phyloP scores from a whole-genome alignment of 2,329 filamentous ascomycete species.

The Xylariaceae sp. region DNA sequence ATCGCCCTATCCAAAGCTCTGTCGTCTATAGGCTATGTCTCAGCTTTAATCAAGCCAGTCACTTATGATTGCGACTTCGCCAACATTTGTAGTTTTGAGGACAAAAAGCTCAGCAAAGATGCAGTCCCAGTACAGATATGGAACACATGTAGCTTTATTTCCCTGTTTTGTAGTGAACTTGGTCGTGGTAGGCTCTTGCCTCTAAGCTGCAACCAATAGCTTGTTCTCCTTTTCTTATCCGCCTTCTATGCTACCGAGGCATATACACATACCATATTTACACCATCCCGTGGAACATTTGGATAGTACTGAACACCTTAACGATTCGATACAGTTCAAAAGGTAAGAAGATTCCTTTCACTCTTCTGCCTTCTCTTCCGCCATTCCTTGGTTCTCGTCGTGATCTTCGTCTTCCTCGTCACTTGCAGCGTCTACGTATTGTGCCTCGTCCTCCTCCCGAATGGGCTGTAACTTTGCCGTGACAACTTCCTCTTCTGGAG shows the following conservation, averaged over 20 bases:
- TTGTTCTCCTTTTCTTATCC: background rate
- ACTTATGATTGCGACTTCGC: too few relatives aligned
- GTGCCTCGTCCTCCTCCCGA: slow-evolving; percentile 39
- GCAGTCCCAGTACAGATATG: too few relatives aligned
- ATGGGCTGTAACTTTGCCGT: slow-evolving; percentile 31
- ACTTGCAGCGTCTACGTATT: slow-evolving; percentile 32
- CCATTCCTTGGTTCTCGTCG: slow-evolving; percentile 17
- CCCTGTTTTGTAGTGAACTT: too few relatives aligned
- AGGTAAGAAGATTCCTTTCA: background rate
- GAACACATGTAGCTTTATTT: too few relatives aligned
- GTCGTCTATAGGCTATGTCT: too few relatives aligned
- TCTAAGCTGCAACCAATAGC: too few relatives aligned
- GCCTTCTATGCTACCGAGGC: background rate
- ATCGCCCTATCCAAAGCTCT: too few relatives aligned
- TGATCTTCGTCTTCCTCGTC: slow-evolving; percentile 37
- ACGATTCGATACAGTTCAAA: background rate
- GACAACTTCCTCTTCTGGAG: slow-evolving; percentile 21
- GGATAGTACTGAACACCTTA: background rate
- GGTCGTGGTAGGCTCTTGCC: too few relatives aligned
- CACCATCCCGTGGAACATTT: background rate
- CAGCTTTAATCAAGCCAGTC: too few relatives aligned
- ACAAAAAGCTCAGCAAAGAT: too few relatives aligned
- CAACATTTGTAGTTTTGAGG: too few relatives aligned
- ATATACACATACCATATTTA: slow-evolving; percentile 9
- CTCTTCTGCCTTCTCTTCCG: slow-evolving; percentile 19